Percentiles rank a stretch among this genome's conserved stretches.
These are phyloP conservation scores for Exsudoporus floridanus DNA, from an alignment of 1,284 basidiomycete species.

Conservation along the genomic window DNA sequence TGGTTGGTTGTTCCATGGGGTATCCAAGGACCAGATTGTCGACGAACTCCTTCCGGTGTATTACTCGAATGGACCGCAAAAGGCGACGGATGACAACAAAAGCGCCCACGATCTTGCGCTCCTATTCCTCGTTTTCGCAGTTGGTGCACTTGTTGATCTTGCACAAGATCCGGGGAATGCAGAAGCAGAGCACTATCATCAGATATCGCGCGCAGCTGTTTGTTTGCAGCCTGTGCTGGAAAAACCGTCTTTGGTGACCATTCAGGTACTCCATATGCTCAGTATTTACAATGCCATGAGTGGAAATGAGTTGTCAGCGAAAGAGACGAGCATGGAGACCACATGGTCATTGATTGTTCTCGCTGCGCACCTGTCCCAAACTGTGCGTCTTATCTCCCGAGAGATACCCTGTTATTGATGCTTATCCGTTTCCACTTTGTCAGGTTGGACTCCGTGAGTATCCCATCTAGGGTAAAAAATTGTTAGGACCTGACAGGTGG, in stretches of 20 bases:
- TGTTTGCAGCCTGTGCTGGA: slow-evolving; percentile 62
- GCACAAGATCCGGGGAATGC: slow-evolving; percentile 36
- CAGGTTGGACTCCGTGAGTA: slow-evolving; percentile 60
- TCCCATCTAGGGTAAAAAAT: slow-evolving; percentile 11
- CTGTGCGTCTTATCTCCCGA: slow-evolving; percentile 42
- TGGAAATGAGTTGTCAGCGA: slow-evolving; percentile 36
- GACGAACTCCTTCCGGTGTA: slow-evolving; percentile 55
- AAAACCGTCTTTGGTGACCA: slow-evolving; percentile 63
- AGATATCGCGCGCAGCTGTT: slow-evolving; percentile 58
- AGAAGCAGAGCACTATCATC: slow-evolving; percentile 61
- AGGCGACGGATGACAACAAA: slow-evolving; percentile 37
- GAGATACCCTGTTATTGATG: slow-evolving; percentile 6
- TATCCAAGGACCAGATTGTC: slow-evolving; percentile 49
- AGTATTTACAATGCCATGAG: slow-evolving; percentile 55
- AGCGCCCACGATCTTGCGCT: slow-evolving; percentile 55
- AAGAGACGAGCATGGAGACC: slow-evolving; percentile 55
- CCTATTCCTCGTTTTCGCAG: slow-evolving; percentile 61
- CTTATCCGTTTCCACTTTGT: slow-evolving; percentile 17
- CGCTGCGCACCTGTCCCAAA: slow-evolving; percentile 56
- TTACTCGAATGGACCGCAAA: slow-evolving; percentile 33
- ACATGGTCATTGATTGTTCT: slow-evolving; percentile 60
- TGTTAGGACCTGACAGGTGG: slow-evolving; percentile 16
- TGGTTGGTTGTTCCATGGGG: slow-evolving; percentile 56
- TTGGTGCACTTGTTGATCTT: slow-evolving; percentile 55
- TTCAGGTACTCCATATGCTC: slow-evolving; percentile 61